A percentile compares a stretch with the other conserved stretches of the same genome.
phyloP scores from a whole-genome alignment of 2,329 filamentous ascomycete genomes.

The Chrysosporium queenslandicum region DNA sequence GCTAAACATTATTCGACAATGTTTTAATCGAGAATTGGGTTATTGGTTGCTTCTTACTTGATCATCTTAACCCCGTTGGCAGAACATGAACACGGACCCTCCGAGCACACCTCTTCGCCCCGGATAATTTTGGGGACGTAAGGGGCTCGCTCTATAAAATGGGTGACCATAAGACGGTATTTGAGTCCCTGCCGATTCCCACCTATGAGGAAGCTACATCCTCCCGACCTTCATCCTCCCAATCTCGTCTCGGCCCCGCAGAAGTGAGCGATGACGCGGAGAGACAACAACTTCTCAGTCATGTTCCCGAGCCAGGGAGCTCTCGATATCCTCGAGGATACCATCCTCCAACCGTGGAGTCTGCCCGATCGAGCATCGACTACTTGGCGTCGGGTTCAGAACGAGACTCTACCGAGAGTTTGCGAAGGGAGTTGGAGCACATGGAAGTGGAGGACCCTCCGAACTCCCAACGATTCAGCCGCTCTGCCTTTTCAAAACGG shows the following conservation, averaged over 20 bases:
- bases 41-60: not conserved
- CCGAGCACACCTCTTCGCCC: conserved; percentile 22
- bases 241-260: conserved; percentile 42
- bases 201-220: conserved; percentile 72
- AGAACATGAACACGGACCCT: conserved; percentile 11
- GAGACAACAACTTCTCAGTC: conserved; percentile 62
- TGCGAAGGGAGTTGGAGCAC: conserved; percentile 77
- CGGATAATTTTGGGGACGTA: conserved; percentile 4
- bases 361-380: conserved; percentile 55
- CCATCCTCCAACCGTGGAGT: conserved; percentile 71
- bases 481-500: conserved; percentile 44
- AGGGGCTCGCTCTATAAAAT: conserved; percentile 23
- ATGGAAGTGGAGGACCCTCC: conserved; percentile 69
- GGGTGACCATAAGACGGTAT: conserved; percentile 47
- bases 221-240: conserved; percentile 45
- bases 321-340: conserved; percentile 40
- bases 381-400: conserved; percentile 44
- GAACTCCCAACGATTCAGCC: conserved; percentile 22
- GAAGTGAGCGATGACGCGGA: conserved; percentile 62
- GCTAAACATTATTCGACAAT: not conserved
- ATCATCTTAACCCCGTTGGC: not conserved
- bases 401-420: conserved; percentile 49
- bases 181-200: conserved; percentile 62
- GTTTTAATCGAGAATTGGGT: not conserved
- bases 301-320: conserved; percentile 37